These are phyloP conservation scores for Leccinum arenicola DNA, from an alignment of 768 basidiomycete genomes.

Conservation along the genomic window DNA sequence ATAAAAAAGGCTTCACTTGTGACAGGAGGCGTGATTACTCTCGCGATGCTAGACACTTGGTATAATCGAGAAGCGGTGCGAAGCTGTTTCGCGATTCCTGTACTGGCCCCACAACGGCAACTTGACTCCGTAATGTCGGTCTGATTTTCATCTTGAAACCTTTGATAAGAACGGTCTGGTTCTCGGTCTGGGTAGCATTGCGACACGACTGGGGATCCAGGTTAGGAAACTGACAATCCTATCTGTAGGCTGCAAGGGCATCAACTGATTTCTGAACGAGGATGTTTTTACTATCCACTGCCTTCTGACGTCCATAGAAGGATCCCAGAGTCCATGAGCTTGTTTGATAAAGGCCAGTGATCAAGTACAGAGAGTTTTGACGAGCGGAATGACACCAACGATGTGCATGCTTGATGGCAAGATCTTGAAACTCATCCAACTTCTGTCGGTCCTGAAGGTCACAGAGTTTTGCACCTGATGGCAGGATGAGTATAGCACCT, in stretches of 20 bases:
- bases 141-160: constrained; percentile 10
- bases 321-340: background rate
- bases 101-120: background rate
- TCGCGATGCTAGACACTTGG: background rate
- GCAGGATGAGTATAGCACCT: constrained; percentile 7
- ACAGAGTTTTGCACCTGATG: background rate
- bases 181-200: background rate
- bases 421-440: background rate
- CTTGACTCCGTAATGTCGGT: background rate
- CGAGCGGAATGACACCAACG: background rate
- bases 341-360: constrained; percentile 5
- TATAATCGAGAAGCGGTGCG: background rate
- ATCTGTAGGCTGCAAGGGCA: background rate
- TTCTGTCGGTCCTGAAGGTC: background rate
- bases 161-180: constrained; percentile 13
- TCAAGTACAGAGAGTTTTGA: constrained; percentile 2
- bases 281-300: background rate
- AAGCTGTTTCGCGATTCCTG: too few relatives aligned
- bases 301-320: background rate
- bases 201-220: background rate
- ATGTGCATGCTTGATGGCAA: background rate
- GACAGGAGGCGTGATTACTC: too few relatives aligned
- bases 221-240: background rate
- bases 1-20: background rate
- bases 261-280: background rate